Base-by-base conservation (phyloP, 2,329 filamentous ascomycete species). In the Kalaharituber pfeilii region DNA sequence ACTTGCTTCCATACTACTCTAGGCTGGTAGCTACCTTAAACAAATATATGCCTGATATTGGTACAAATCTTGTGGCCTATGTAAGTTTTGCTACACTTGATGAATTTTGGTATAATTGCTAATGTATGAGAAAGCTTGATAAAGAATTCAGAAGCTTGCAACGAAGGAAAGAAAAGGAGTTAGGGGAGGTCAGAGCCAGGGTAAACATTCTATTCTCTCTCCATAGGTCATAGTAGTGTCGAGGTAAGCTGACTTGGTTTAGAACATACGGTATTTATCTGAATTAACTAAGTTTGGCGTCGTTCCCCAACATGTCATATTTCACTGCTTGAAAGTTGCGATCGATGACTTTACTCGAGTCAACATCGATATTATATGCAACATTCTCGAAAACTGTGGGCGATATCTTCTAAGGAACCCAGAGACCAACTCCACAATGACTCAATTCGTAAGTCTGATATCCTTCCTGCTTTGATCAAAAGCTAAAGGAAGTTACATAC, bases 291-390 rank as follows among this genome's bases (percentile, higher is more conserved):
- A 98, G 66, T 98, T 98, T 65, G 89, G 91, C 28, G 86, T 95
- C 28, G 91, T 98, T 7, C 91, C 93, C 0, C 91, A 98, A 68
- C 91, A 98, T 68, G 89, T 98, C 60, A 93, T 98, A 53, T 98
- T 98, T 66, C 91, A 98, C 66, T 98, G 91, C 66, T 79, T 98
- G 63, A 98, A 95, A 68, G 89, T 98, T 67, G 93, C 89, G 62
- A 72, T 98, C 26, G 91, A 98, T 64, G 91, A 98, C 65, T 98
- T 98, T 66, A 95, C 91, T 2, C 79, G 89, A 57, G 95, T 95
- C 84, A 98, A 98, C 65, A 95, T 98, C 59, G 93, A 98, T 68
- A 95, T 98, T 63, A 89, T 98, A 59, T 93, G 88, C 65, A 94
- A 93, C 65, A 74, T 98, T 26, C 75, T 98, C 22, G 91, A 98